Evolutionary conservation across 2,329 filamentous ascomycete genomes (phyloP).

Genomic region (Mycosphaerella sp.): DNA sequence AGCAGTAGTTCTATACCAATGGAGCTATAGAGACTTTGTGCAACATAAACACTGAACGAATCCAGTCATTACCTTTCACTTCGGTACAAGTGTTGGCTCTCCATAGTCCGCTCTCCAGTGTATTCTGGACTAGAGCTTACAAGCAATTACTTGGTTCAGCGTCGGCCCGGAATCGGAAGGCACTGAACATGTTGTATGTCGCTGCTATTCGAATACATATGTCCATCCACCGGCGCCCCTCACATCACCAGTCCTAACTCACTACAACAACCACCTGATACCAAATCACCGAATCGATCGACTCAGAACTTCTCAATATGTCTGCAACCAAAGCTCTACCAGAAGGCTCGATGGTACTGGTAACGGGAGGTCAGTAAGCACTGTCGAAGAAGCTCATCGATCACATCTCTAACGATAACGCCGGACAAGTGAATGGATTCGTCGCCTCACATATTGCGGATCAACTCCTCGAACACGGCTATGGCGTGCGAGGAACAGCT

Average conservation of each 20-base stretch:
- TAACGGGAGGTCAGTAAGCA: neutral
- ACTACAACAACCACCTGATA: neutral
- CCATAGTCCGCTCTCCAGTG: no score
- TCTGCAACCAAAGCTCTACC: neutral
- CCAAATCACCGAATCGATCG: neutral
- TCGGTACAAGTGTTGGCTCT: no score
- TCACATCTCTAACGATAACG: neutral
- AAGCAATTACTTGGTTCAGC: no score
- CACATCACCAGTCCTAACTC: no score
- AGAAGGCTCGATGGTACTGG: neutral
- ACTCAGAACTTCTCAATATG: neutral
- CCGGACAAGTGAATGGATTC: constrained; percentile 26
- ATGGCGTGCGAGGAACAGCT: constrained; percentile 3
- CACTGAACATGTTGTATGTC: no score
- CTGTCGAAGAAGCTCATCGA: neutral
- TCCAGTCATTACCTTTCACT: no score
- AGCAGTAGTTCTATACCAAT: no score
- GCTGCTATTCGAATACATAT: neutral
- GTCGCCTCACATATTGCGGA: constrained; percentile 1
- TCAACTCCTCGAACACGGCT: constrained; percentile 2
- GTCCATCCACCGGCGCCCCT: neutral
- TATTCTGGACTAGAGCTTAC: no score
- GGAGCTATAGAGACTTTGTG: no score
- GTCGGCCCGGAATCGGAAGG: no score
- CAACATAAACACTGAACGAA: no score